Conservation (phyloP, 768 basidiomycete species). For the Erythrobasidium yunnanense region DNA sequence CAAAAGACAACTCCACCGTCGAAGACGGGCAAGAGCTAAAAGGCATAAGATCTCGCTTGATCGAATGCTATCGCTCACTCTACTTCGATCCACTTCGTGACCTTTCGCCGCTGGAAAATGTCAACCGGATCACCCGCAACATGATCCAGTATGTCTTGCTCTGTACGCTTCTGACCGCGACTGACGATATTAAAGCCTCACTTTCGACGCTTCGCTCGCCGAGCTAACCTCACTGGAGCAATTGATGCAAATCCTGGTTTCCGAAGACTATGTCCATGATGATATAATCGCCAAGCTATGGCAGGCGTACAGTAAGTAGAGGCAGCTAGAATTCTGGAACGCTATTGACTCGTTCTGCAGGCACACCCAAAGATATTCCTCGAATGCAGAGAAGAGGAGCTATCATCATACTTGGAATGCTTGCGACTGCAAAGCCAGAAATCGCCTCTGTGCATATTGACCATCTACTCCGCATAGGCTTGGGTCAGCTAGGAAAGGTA, state of each 20-base stretch:
- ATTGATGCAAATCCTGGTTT: constrained; percentile 93
- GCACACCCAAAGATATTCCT: constrained; percentile 62
- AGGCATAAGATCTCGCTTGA: constrained; percentile 69
- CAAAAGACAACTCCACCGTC: constrained; percentile 76
- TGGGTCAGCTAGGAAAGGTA: constrained; percentile 76
- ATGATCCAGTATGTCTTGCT: constrained; percentile 71
- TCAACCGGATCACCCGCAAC: constrained; percentile 87
- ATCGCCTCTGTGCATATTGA: constrained; percentile 76
- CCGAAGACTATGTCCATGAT: constrained; percentile 64
- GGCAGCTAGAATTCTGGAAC: background rate
- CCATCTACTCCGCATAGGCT: constrained; percentile 68
- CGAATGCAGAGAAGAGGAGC: constrained; percentile 81
- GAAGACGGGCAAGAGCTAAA: constrained; percentile 56
- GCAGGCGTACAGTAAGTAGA: constrained; percentile 78
- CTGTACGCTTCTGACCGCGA: background rate
- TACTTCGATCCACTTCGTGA: constrained; percentile 71
- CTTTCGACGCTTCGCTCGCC: constrained; percentile 82
- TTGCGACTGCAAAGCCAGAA: constrained; percentile 69
- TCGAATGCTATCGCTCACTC: constrained; percentile 75
- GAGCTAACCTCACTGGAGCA: constrained; percentile 93
- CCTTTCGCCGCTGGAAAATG: constrained; percentile 66
- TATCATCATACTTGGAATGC: constrained; percentile 93
- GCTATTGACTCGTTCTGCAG: no score
- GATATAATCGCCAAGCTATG: constrained; percentile 86
- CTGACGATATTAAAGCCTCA: constrained; percentile 51